Evolutionary conservation across 108 stramenopile genomes (phyloP), one percentile per base, ranked within the genome.

Genomic region (Skeletonema grethae): DNA sequence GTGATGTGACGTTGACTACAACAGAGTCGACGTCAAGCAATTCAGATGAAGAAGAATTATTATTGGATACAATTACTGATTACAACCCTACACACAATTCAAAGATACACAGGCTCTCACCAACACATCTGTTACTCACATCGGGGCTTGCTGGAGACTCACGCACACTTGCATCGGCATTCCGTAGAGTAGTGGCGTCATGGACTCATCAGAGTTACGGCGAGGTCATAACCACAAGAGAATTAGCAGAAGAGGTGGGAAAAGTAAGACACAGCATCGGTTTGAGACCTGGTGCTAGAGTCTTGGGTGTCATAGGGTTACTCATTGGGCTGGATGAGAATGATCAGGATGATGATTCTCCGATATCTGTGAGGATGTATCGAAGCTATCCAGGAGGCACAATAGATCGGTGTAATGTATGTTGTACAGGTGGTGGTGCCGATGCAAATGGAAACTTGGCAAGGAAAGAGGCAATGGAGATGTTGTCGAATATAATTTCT

Each of bases 101-200:
- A 15, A 77, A 70, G 66, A 61, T 77, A 28, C 69, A 77, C 32
- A 43, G 76, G 34, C 64, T 77, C 0, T 77, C 78, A 10, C 67
- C 78, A 10, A 79, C 78, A 5, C 76, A 77, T 55, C 71, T 82
- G 5, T 53, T 82, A 22, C 64, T 89, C n/a, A 85, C 90, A 0
- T 70, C 90, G 9, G 92, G 92, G 30, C 79, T 94, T 5, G 84
- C 85, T 3, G 92, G 92, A 0, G 92, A 94, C 75, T 79, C 83
- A 8, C 80, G 85, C 3, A 36, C 73, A 18, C 62, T 91, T 65
- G 90, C 92, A n/a, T 65, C 75, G 43, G 61, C 63, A 29, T 75
- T 89, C 55, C 87, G 92, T 3, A 22, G 45, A 28, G 31, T 89
- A 75, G 60, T 78, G 70, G 34, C 72, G 58, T 41, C 77, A 55